These are phyloP conservation scores for Scheffersomyces amazonensis DNA, from an alignment of 805 yeast genomes.

Conservation along the genomic window DNA sequence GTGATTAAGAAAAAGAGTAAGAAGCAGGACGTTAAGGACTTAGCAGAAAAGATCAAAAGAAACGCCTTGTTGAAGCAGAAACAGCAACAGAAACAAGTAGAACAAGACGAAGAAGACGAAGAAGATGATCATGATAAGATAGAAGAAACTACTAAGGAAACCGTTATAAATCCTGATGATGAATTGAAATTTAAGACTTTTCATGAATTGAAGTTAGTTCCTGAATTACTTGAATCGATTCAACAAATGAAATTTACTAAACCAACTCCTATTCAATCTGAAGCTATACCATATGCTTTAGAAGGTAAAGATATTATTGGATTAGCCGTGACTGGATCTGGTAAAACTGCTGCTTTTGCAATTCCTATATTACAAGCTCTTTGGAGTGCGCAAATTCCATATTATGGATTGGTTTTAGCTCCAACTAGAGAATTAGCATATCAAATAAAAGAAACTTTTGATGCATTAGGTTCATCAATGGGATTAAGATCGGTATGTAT, in stretches of 20 bases:
- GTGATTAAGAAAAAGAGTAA: slow-evolving; percentile 13
- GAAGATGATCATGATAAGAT: slow-evolving; percentile 7
- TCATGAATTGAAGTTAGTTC: slow-evolving; percentile 60
- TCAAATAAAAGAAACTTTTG: slow-evolving; percentile 91
- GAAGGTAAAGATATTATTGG: slow-evolving; percentile 93
- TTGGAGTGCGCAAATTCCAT: slow-evolving; percentile 86
- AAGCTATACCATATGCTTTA: slow-evolving; percentile 87
- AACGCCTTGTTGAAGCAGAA: slow-evolving; percentile 26
- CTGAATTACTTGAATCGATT: slow-evolving; percentile 79
- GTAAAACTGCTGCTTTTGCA: slow-evolving; percentile 98
- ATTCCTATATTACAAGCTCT: slow-evolving; percentile 88
- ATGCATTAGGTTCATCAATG: slow-evolving; percentile 88
- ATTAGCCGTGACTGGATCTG: slow-evolving; percentile 96
- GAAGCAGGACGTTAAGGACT: slow-evolving; percentile 39
- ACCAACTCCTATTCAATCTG: slow-evolving; percentile 94
- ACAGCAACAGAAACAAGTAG: slow-evolving; percentile 11
- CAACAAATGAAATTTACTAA: slow-evolving; percentile 66
- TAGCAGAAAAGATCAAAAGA: slow-evolving; percentile 53
- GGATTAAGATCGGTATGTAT: slow-evolving; percentile 87
- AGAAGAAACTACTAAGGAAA: slow-evolving; percentile 1
- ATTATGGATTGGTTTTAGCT: slow-evolving; percentile 83
- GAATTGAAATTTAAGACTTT: slow-evolving; percentile 39
- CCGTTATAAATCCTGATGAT: slow-evolving; percentile 14
- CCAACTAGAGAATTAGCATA: slow-evolving; percentile 85
- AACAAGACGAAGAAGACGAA: slow-evolving; percentile 2